These are phyloP conservation scores for Mucor plumbeus DNA, from an alignment of 371 early-diverging fungal genomes.

Conservation along the genomic window DNA sequence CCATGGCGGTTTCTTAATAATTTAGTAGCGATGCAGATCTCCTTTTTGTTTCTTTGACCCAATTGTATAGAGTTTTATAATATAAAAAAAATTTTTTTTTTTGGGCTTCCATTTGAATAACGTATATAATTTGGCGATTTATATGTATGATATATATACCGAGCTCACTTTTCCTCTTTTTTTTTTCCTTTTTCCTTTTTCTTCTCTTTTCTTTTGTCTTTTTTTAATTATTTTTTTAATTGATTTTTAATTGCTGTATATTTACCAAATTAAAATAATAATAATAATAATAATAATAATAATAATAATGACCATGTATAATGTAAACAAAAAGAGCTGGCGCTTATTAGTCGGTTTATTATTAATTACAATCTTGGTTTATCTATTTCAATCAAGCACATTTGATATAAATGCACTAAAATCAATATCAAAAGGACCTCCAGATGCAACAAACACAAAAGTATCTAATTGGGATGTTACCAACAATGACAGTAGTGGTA, in stretches of 20 bases:
- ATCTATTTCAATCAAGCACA: background rate
- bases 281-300: background rate
- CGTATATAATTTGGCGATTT: background rate
- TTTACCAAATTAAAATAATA: background rate
- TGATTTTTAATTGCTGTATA: background rate
- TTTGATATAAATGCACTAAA: background rate
- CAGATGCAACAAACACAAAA: background rate
- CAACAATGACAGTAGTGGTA: background rate
- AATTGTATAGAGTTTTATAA: background rate
- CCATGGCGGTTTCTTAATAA: conserved; percentile 21
- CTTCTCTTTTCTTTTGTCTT: background rate
- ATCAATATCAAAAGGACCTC: background rate
- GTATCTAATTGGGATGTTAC: background rate
- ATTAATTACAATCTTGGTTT: background rate
- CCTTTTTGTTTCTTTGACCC: background rate
- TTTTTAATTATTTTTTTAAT: background rate
- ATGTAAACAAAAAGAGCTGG: conserved; percentile 18
- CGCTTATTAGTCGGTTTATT: conserved; percentile 3
- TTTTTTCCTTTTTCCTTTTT: background rate
- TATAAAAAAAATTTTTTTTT: background rate
- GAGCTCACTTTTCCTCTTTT: background rate
- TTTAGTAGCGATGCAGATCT: background rate
- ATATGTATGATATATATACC: background rate
- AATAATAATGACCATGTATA: conserved; percentile 10
- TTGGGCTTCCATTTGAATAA: background rate